Conservation (phyloP, 345 rosid genomes). For the Citrus trifoliata region DNA sequence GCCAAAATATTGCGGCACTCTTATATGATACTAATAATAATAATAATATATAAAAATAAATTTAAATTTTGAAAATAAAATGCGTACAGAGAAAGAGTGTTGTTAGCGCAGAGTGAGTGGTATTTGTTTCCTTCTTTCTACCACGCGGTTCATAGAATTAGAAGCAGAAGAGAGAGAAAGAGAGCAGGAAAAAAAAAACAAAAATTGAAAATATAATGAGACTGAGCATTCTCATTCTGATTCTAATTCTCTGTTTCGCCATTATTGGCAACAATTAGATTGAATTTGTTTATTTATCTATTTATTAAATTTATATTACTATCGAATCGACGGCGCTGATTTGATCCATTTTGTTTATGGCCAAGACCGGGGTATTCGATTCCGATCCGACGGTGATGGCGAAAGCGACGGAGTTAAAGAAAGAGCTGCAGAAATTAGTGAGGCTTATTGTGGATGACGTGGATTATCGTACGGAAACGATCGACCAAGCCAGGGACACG, state of each 20-base stretch:
- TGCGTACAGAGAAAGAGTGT: no score
- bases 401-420: conserved; percentile 63
- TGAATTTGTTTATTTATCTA: no score
- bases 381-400: conserved; percentile 67
- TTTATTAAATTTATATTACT: no score
- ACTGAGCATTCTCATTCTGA: conserved; percentile 20
- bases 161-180: background rate
- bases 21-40: no score
- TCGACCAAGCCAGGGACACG: conserved; percentile 70
- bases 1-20: no score
- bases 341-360: conserved; percentile 36
- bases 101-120: background rate
- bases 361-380: conserved; percentile 53
- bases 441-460: conserved; percentile 63
- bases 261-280: background rate
- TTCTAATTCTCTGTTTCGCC: background rate
- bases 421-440: conserved; percentile 63
- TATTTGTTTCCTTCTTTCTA: background rate
- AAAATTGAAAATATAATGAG: conserved; percentile 4
- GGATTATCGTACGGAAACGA: conserved; percentile 42
- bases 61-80: no score
- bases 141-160: background rate
- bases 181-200: background rate
- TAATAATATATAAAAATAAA: no score
- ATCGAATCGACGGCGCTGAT: conserved; percentile 7